Evolutionary conservation across 768 basidiomycete species (phyloP), one percentile per base, ranked within the genome.

Genomic region (Filobasidium wieringae): DNA sequence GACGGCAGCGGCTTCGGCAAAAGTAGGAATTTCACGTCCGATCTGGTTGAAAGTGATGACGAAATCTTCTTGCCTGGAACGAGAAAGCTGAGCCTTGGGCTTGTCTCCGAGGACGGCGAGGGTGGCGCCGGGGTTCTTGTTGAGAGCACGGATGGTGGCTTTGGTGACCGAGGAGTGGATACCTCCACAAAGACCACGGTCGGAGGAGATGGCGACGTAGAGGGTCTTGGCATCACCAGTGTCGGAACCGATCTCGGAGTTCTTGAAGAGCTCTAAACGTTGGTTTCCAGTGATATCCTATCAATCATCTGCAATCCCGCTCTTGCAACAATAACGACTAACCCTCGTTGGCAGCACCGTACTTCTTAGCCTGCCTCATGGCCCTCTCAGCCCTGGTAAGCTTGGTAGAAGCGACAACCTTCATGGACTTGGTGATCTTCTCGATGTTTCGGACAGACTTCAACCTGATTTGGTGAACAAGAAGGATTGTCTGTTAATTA

Each of bases 371-470:
- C 53, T 81, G 81, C 63, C 78, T 77, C 88, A 96, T 92, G 61
- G 91, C 89, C 66, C 84, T 81, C 79, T 93, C 89, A 53, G 93
- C 95, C 78, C 93, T 91, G 68, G 84, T 82, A 33, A 99, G 84
- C 76, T 92, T 91, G 53, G 92, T 93, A 51, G 93, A 96, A 58
- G 92, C 93, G 80, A 96, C 93, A 83, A 99, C 92, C 81, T 95
- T 93, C 89, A 95, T 93, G 51, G 90, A 89, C 87, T 95, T 93
- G 61, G 93, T 96, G 79, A 99, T 96, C 87, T 97, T 97, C 82
- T 95, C 89, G 74, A 93, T 93, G 79, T 95, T 95, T 76, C 81
- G 80, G 70, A 96, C 93, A 47, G 90, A 95, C 83, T 77, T 75
- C 64, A 75, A 65, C 58, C 75, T 93, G 57, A n/a, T n/a, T n/a